Evolutionary conservation across 345 rosid species (phyloP).

Genomic region (Eutrema yunnanense): DNA sequence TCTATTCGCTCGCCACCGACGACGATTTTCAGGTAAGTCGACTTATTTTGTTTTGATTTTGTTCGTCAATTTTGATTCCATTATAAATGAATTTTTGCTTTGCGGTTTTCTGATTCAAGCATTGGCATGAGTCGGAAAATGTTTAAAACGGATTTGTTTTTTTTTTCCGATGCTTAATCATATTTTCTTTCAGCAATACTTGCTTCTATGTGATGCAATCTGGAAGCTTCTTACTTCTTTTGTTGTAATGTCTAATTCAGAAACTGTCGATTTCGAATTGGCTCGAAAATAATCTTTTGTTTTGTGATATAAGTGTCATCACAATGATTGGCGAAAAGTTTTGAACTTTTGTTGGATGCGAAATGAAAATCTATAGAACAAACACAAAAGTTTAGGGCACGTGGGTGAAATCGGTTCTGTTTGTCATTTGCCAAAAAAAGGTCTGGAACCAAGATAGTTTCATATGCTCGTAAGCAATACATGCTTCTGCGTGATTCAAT

Average conservation of each 20-base stretch:
- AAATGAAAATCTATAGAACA: not conserved
- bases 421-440: not conserved
- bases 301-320: not conserved
- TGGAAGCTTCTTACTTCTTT: not conserved
- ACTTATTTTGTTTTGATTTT: not conserved
- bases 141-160: no score
- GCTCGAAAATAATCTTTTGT: not conserved
- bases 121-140: not conserved
- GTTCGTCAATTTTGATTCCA: not conserved
- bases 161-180: no score
- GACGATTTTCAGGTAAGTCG: slow-evolving; percentile 59
- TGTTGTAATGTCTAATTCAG: no score
- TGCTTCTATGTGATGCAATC: not conserved
- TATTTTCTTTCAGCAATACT: no score
- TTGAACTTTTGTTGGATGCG: not conserved
- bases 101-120: not conserved
- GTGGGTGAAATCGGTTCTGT: not conserved
- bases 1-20: slow-evolving; percentile 53
- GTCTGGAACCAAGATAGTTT: not conserved
- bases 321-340: not conserved
- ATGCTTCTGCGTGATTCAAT: not conserved
- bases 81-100: not conserved
- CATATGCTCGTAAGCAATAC: not conserved
- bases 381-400: not conserved
- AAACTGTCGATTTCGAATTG: no score